Evolutionary conservation across 768 basidiomycete species (phyloP).

Genomic region (Lentinus brumalis): DNA sequence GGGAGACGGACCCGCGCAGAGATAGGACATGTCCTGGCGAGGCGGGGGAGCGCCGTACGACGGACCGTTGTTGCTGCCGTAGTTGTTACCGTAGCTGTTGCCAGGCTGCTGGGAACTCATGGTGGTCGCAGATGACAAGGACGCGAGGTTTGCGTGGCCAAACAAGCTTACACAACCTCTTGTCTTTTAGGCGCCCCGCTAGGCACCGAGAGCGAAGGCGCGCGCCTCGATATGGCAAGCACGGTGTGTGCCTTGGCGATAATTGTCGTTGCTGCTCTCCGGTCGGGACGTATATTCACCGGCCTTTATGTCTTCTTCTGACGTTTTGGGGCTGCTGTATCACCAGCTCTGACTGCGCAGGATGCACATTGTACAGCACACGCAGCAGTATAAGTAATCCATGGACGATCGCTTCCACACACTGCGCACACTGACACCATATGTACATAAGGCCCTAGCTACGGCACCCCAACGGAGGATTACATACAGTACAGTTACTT

Average conservation of each 20-base stretch:
- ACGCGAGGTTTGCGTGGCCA: conserved; percentile 27
- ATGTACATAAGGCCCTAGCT: too few species aligned
- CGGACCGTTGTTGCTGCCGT: conserved; percentile 16
- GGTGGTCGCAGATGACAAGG: conserved; percentile 29
- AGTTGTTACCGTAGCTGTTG: conserved; percentile 26
- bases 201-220: background rate
- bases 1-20: conserved; percentile 70
- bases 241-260: background rate
- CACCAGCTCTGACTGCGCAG: too few species aligned
- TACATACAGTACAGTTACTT: too few species aligned
- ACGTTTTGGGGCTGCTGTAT: background rate
- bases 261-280: background rate
- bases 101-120: conserved; percentile 44
- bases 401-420: background rate
- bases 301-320: background rate
- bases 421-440: too few species aligned
- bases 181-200: background rate
- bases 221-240: background rate
- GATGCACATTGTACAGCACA: background rate
- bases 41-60: conserved; percentile 32
- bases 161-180: conserved; percentile 15
- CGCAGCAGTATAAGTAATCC: background rate
- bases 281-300: background rate
- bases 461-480: too few species aligned
- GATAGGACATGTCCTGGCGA: conserved; percentile 75